Evolutionary conservation across 192 early-diverging fungal species (phyloP).

Genomic region (Funneliformis geosporum): DNA sequence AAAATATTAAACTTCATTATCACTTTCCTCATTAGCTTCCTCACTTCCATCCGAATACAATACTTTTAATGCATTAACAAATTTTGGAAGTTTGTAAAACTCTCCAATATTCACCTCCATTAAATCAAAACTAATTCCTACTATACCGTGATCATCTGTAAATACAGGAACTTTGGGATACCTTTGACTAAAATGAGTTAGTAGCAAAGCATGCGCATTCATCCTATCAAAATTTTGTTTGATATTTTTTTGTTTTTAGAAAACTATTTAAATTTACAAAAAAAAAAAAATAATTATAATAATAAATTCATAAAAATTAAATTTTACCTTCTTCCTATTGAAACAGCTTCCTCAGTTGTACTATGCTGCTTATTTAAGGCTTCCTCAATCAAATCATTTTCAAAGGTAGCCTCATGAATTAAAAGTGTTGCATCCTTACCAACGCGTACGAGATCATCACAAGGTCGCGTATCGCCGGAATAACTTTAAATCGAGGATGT

Average conservation of each 20-base stretch:
- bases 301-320: neutral
- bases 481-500: conserved; percentile 48
- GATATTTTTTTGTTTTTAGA: neutral
- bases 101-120: conserved; percentile 63
- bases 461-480: conserved; percentile 94
- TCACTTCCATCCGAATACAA: conserved; percentile 52
- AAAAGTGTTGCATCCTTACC: conserved; percentile 75
- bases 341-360: conserved; percentile 84
- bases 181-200: conserved; percentile 97
- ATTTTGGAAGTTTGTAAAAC: conserved; percentile 52
- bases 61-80: conserved; percentile 53
- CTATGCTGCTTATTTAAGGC: conserved; percentile 82
- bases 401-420: conserved; percentile 92
- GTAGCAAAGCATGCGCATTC: conserved; percentile 77
- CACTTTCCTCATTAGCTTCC: conserved; percentile 46
- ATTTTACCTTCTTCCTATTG: conserved; percentile 68
- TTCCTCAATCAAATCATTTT: conserved; percentile 67
- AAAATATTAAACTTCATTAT: conserved; percentile 27
- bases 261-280: neutral
- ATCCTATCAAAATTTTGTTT: conserved; percentile 56
- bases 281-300: too few species aligned
- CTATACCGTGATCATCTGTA: conserved; percentile 39
- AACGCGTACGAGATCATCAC: conserved; percentile 64
- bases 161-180: conserved; percentile 84
- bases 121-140: conserved; percentile 77